phyloP scores from a whole-genome alignment of 2,329 filamentous ascomycete species.

The Aspergillus sp. region DNA sequence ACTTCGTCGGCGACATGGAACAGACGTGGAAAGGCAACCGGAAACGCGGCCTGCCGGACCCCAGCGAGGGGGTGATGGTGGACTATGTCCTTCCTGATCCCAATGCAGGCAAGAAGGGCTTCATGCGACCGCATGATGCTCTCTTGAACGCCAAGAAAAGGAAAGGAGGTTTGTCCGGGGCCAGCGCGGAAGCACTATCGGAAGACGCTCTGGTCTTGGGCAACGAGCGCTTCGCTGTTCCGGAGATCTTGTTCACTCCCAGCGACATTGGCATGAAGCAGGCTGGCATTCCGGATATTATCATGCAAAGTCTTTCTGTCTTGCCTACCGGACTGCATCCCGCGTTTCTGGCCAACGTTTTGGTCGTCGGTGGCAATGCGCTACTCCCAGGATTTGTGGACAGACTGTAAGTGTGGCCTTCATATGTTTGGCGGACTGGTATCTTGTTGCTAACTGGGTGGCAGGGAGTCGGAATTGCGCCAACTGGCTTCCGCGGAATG shows the following conservation, averaged over 20 bases:
- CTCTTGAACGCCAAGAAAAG: slow-evolving; percentile 56
- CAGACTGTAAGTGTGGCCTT: slow-evolving; percentile 58
- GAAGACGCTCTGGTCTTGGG: slow-evolving; percentile 85
- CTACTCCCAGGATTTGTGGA: slow-evolving; percentile 79
- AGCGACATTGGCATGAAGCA: slow-evolving; percentile 82
- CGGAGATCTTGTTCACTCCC: slow-evolving; percentile 86
- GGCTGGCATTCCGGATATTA: slow-evolving; percentile 77
- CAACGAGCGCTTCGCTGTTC: slow-evolving; percentile 88
- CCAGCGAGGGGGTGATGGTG: slow-evolving; percentile 62
- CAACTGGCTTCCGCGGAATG: slow-evolving; percentile 74
- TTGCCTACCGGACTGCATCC: slow-evolving; percentile 84
- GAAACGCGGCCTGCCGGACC: slow-evolving; percentile 31
- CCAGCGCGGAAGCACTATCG: slow-evolving; percentile 48
- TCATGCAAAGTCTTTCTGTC: slow-evolving; percentile 73
- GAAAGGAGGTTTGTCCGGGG: slow-evolving; percentile 51
- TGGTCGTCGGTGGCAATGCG: slow-evolving; percentile 85
- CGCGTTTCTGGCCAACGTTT: slow-evolving; percentile 78
- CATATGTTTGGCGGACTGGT: background rate
- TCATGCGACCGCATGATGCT: slow-evolving; percentile 76
- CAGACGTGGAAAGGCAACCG: slow-evolving; percentile 77
- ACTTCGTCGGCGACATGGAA: slow-evolving; percentile 79
- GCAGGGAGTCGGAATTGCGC: slow-evolving; percentile 66
- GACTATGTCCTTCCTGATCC: slow-evolving; percentile 93
- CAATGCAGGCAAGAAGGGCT: slow-evolving; percentile 63
- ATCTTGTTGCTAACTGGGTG: slow-evolving; percentile 21